Evolutionary conservation across 176 grass and related monocot species (phyloP).

Genomic region (Cenchrus fungigraminus): DNA sequence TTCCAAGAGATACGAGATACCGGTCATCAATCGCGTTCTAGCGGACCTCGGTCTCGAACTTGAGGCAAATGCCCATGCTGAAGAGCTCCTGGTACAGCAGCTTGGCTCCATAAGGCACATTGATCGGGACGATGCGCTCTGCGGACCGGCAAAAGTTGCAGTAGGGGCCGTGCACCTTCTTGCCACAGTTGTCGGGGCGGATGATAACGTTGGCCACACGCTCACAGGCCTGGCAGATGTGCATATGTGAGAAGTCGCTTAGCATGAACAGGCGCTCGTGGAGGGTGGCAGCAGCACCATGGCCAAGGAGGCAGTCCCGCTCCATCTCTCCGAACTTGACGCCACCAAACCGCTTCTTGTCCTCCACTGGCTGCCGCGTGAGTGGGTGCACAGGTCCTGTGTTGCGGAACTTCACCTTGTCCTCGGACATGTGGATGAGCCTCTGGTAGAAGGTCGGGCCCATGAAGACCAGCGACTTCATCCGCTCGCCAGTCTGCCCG

Average conservation of each 20-base stretch:
- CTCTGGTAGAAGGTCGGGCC: constrained; percentile 86
- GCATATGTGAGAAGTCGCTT: constrained; percentile 56
- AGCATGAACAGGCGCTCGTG: constrained; percentile 67
- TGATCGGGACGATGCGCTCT: constrained; percentile 53
- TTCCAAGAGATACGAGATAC: background rate
- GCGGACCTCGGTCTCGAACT: constrained; percentile 60
- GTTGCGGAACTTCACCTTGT: constrained; percentile 94
- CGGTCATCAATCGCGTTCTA: constrained; percentile 15
- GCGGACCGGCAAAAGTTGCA: constrained; percentile 59
- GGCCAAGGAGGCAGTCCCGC: constrained; percentile 64
- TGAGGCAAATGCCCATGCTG: constrained; percentile 75
- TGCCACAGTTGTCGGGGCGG: constrained; percentile 22
- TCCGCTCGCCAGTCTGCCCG: constrained; percentile 72
- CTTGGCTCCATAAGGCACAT: constrained; percentile 70
- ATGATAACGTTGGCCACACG: constrained; percentile 56
- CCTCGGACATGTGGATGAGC: constrained; percentile 77
- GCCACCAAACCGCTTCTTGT: constrained; percentile 64
- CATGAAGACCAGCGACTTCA: constrained; percentile 69
- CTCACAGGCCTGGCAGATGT: constrained; percentile 51
- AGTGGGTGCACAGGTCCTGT: constrained; percentile 75
- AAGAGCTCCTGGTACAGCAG: constrained; percentile 79
- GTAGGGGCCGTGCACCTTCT: constrained; percentile 58
- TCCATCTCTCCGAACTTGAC: constrained; percentile 84
- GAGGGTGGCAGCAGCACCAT: constrained; percentile 68
- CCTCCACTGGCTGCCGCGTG: constrained; percentile 67